These are phyloP conservation scores for Aquilaria malaccensis DNA, from an alignment of 345 rosid genomes.

Conservation along the genomic window DNA sequence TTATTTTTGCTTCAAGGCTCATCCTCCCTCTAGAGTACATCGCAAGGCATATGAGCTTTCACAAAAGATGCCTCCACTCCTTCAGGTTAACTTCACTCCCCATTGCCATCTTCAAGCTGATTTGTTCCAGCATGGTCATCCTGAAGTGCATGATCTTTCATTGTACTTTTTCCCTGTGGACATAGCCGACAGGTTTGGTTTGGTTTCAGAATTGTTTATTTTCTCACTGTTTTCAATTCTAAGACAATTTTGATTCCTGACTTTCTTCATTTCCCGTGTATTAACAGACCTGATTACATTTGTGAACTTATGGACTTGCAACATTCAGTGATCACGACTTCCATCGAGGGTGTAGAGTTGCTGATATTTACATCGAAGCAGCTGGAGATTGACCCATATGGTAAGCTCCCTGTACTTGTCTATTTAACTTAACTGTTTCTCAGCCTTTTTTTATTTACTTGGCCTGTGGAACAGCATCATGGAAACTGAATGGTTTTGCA, in stretches of 20 bases:
- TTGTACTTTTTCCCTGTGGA: slow-evolving; percentile 48
- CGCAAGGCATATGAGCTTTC: slow-evolving; percentile 36
- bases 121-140: slow-evolving; percentile 23
- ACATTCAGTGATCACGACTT: slow-evolving; percentile 33
- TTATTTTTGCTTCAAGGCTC: slow-evolving; percentile 44
- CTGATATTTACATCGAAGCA: slow-evolving; percentile 54
- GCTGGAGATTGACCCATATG: slow-evolving; percentile 35
- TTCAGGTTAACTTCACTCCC: slow-evolving; percentile 45
- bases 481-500: background rate
- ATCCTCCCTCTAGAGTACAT: slow-evolving; percentile 32
- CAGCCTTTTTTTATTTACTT: background rate
- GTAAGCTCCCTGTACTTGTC: slow-evolving; percentile 24
- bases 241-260: slow-evolving; percentile 1
- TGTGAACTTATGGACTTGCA: slow-evolving; percentile 31
- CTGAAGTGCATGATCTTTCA: slow-evolving; percentile 37
- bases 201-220: background rate
- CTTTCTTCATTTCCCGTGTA: slow-evolving; percentile 11
- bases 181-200: slow-evolving; percentile 38
- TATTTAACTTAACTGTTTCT: background rate
- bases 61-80: slow-evolving; percentile 33
- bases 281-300: slow-evolving; percentile 15
- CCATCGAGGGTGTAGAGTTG: slow-evolving; percentile 39
- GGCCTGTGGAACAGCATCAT: background rate
- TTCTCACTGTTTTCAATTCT: slow-evolving; percentile 9
- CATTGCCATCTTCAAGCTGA: slow-evolving; percentile 15